These are phyloP conservation scores for Lactarius indigo DNA, from an alignment of 768 basidiomycete genomes.

Conservation along the genomic window DNA sequence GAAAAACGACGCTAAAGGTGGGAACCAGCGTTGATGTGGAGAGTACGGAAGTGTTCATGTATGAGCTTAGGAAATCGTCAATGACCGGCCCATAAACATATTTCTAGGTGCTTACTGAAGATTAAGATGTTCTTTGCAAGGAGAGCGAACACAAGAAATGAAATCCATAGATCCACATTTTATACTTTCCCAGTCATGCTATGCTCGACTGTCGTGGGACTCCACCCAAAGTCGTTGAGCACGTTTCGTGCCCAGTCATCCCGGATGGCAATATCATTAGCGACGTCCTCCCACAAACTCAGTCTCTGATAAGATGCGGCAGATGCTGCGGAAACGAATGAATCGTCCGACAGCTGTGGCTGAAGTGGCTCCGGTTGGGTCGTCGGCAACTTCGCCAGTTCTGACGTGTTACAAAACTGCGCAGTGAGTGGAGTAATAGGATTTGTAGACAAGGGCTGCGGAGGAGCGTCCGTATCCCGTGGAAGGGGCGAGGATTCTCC, in stretches of 20 bases:
- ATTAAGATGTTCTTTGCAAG: background rate
- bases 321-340: slow-evolving; percentile 40
- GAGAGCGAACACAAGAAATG: slow-evolving; percentile 7
- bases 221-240: slow-evolving; percentile 48
- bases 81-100: background rate
- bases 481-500: slow-evolving; percentile 6
- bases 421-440: slow-evolving; percentile 18
- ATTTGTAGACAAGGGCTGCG: background rate
- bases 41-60: background rate
- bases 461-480: background rate
- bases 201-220: slow-evolving; percentile 12
- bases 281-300: slow-evolving; percentile 37
- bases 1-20: background rate
- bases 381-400: slow-evolving; percentile 16
- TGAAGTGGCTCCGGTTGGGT: slow-evolving; percentile 19
- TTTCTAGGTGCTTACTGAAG: background rate
- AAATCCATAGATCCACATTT: slow-evolving; percentile 8
- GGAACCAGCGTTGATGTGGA: slow-evolving; percentile 8
- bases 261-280: slow-evolving; percentile 28
- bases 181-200: slow-evolving; percentile 2
- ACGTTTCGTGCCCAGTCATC: slow-evolving; percentile 77
- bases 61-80: slow-evolving; percentile 3
- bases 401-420: slow-evolving; percentile 7
- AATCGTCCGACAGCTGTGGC: slow-evolving; percentile 28
- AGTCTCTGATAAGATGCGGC: slow-evolving; percentile 41